Evolutionary conservation across 805 yeast genomes (phyloP).

Genomic region (Myxozyma mucilagina): DNA sequence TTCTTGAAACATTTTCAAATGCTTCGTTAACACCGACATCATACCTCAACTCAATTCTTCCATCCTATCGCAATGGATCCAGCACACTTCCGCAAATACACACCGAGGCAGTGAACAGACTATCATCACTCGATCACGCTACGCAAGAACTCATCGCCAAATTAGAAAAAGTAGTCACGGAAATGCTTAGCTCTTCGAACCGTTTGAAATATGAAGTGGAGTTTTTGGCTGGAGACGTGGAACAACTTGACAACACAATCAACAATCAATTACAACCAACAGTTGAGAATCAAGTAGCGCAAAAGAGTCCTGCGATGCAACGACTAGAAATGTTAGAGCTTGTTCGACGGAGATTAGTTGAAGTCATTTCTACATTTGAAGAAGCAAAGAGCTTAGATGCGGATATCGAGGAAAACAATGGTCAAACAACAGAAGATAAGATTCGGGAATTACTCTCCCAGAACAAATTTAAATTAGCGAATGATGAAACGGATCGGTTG

Average conservation of each 20-base stretch:
- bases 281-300: conserved; percentile 19
- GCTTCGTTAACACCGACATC: conserved; percentile 24
- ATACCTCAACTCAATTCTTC: conserved; percentile 26
- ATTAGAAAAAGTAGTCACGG: conserved; percentile 25
- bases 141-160: conserved; percentile 27
- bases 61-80: conserved; percentile 10
- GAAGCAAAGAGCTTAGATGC: conserved; percentile 20
- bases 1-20: conserved; percentile 22
- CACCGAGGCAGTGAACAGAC: conserved; percentile 19
- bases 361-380: conserved; percentile 22
- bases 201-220: conserved; percentile 31
- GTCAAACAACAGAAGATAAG: conserved; percentile 14
- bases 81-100: conserved; percentile 23
- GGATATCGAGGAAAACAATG: conserved; percentile 9
- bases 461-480: conserved; percentile 19
- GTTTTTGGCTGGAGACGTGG: conserved; percentile 29
- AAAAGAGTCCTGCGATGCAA: conserved; percentile 27
- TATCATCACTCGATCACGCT: conserved; percentile 28
- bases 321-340: conserved; percentile 29
- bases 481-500: conserved; percentile 20
- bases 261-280: conserved; percentile 14
- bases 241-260: conserved; percentile 13
- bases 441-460: conserved; percentile 16
- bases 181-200: conserved; percentile 25
- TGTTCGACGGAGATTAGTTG: conserved; percentile 26